Evolutionary conservation across 2,329 filamentous ascomycete species (phyloP).

Genomic region (Penicillium sp.): DNA sequence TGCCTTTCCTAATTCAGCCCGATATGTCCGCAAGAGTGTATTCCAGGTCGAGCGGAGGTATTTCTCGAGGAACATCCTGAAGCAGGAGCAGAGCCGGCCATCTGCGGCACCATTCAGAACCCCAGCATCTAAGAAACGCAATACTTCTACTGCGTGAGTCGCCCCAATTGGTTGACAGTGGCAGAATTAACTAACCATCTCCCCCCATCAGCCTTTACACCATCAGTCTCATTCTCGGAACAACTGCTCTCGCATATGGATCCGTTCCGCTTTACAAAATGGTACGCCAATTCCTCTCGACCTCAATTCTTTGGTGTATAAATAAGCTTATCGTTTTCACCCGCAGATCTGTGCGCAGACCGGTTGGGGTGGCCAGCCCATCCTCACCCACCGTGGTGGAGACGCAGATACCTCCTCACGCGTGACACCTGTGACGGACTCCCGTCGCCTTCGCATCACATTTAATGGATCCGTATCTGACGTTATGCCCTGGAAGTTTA

Average conservation of each 20-base stretch:
- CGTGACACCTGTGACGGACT: conserved; percentile 75
- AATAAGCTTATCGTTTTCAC: background rate
- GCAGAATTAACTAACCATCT: conserved; percentile 2
- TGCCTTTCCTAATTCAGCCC: conserved; percentile 13
- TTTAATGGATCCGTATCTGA: conserved; percentile 97
- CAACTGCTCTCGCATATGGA: conserved; percentile 64
- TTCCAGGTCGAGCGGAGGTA: conserved; percentile 29
- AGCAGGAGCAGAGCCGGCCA: conserved; percentile 27
- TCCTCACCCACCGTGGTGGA: conserved; percentile 73
- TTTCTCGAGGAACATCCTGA: conserved; percentile 35
- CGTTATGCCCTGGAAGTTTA: conserved; percentile 95
- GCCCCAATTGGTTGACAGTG: background rate
- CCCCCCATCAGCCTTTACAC: conserved; percentile 59
- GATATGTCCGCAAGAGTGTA: conserved; percentile 15
- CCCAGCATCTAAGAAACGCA: conserved; percentile 47
- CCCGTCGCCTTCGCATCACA: conserved; percentile 86
- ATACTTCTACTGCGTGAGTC: conserved; percentile 56
- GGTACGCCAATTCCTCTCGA: conserved; percentile 40
- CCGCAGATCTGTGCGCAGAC: conserved; percentile 54
- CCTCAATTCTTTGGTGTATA: background rate
- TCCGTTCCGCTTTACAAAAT: conserved; percentile 70
- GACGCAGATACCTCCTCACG: conserved; percentile 70
- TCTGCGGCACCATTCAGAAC: conserved; percentile 36
- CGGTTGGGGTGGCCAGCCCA: conserved; percentile 87
- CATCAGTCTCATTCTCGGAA: conserved; percentile 63